Percentiles rank a stretch among this genome's conserved stretches.
phyloP scores from a whole-genome alignment of 192 early-diverging fungal species.

The Endogone sp. region DNA sequence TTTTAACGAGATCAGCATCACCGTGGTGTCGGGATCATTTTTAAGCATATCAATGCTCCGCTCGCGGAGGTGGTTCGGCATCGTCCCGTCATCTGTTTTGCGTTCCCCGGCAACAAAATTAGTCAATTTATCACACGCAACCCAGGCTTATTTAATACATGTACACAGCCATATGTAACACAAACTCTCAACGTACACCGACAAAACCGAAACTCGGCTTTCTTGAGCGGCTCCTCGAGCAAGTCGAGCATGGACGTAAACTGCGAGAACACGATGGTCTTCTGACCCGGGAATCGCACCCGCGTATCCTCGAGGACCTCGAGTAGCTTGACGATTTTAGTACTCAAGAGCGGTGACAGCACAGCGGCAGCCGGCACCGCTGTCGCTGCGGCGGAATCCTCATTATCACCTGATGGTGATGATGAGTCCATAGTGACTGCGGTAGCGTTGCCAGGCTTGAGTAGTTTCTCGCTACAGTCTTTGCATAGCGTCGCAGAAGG shows the following conservation, averaged over 20 bases:
- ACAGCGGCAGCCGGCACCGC: background rate
- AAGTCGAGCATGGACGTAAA: conserved; percentile 47
- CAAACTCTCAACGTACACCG: conserved; percentile 22
- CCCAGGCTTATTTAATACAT: background rate
- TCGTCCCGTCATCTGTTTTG: conserved; percentile 26
- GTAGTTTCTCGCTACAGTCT: background rate
- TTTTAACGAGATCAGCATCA: conserved; percentile 57
- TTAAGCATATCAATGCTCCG: conserved; percentile 59
- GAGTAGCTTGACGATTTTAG: conserved; percentile 42
- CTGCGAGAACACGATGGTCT: conserved; percentile 60
- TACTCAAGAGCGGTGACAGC: background rate
- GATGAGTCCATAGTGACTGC: background rate
- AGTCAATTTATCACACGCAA: background rate
- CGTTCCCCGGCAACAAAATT: background rate
- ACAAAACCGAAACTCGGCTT: conserved; percentile 33
- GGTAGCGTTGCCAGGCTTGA: background rate
- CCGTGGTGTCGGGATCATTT: conserved; percentile 47
- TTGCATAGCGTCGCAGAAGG: background rate
- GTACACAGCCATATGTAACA: background rate
- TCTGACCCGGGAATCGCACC: conserved; percentile 40
- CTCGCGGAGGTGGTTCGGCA: conserved; percentile 46
- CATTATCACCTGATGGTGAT: background rate
- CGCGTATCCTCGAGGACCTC: conserved; percentile 40
- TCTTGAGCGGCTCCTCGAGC: conserved; percentile 39
- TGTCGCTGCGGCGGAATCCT: background rate